Base-by-base conservation (phyloP, 768 basidiomycete genomes). In the Scleroderma citrinum region DNA sequence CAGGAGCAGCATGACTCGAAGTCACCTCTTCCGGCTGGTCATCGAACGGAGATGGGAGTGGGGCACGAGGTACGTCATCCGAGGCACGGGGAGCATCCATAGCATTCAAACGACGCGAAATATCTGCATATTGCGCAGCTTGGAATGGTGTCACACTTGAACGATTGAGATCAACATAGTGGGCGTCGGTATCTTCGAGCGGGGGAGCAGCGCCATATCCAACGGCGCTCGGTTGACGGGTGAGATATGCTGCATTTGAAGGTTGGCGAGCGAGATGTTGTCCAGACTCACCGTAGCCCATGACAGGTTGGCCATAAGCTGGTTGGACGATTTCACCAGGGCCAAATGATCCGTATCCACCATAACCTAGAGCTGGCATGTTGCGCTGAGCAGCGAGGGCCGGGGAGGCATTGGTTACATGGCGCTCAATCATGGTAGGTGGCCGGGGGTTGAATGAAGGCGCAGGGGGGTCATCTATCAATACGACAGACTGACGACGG, bases 121-220 rank as follows among this genome's bases (percentile, higher is more conserved):
- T 87, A 57, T 83, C 85, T 17, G 73, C 77, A 57, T 88, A 88
- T 61, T 89, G 87, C 0, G 73, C 75, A 35, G 83, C 86, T 59
- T 89, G 87, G 74, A 75, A 85, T 0, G 86, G 85, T 3, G 85
- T 81, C 2, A 87, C 77, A 56, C 85, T 86, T 16, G 81, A 80
- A 38, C 87, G 75, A 59, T 67, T 70, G 36, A 89, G 70, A 56
- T 88, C 82, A 32, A 81, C 72, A 48, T 88, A 87, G 51, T 81
- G 76, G 11, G 69, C 58, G 12, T 57, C 47, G 16, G 50, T 48
- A 3, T 65, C 60, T 17, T 67, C 58, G 13, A 8, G 26, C 26
- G 26, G 8, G 26, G 57, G 49, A 13, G 51, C 23, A 1, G 44
- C 20, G 24, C 40, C 40, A 29, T 42, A 26, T 6, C 40, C 50